Conservation (phyloP, 305 asterid species). For the Galium porrigens region DNA sequence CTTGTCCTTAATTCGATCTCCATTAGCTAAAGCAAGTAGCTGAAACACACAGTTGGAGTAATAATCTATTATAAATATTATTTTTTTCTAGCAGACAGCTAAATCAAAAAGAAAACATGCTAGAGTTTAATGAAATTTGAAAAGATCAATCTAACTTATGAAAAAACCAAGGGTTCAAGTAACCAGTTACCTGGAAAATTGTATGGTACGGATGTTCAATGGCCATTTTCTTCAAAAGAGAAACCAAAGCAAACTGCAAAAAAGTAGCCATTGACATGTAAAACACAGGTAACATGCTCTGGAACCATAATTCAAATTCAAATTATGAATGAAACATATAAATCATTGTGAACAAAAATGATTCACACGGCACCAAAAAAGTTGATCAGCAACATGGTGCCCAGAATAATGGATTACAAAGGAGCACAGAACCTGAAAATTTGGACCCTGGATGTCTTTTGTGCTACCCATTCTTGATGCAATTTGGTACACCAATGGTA, state of each 20-base stretch:
- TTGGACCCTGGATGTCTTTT: conserved; percentile 56
- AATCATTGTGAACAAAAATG: background rate
- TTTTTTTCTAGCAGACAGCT: background rate
- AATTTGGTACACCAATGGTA: conserved; percentile 82
- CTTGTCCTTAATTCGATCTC: conserved; percentile 94
- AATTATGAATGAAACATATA: background rate
- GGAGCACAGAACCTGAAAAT: conserved; percentile 55
- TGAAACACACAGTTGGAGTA: conserved; percentile 21
- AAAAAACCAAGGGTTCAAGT: conserved; percentile 8
- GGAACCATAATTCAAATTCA: conserved; percentile 1
- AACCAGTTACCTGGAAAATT: conserved; percentile 60
- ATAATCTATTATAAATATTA: background rate
- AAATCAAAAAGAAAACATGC: conserved; percentile 1
- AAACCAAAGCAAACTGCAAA: conserved; percentile 74
- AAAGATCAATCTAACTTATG: conserved; percentile 4
- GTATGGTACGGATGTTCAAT: conserved; percentile 94
- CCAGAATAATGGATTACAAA: conserved; percentile 13
- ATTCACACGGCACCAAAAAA: background rate
- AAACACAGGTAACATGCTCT: background rate
- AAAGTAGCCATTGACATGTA: conserved; percentile 16
- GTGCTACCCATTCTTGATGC: conserved; percentile 85
- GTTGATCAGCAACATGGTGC: background rate
- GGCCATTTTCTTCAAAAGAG: conserved; percentile 84
- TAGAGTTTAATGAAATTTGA: background rate
- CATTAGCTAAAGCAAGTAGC: conserved; percentile 92